Base-by-base conservation (phyloP, 176 grass and related monocot genomes). In the Areca catechu region DNA sequence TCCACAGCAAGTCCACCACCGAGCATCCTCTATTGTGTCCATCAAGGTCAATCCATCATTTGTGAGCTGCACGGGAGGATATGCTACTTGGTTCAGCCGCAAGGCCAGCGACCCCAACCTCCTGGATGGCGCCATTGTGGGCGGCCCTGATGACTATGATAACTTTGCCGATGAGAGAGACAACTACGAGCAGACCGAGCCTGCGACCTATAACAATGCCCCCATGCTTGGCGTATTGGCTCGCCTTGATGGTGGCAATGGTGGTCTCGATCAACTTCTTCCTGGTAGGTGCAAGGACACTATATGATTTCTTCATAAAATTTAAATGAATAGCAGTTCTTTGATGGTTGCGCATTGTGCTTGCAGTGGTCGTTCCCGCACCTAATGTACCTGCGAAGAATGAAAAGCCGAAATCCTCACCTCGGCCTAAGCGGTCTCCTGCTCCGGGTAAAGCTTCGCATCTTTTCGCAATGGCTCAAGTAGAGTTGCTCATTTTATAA, bases 131-230 rank as follows among this genome's bases (percentile, higher is more conserved):
- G 92, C 92, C 66, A 63, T 72, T 2, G 92, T 97, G 3, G 92
- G 92, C 4, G 92, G 92, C 0, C 92, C 86, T 0, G 82, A 86
- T 12, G 75, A 68, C 62, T 29, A 79, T 28, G 92, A 97, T 24
- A 54, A 82, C 43, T 97, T 97, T 22, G 77, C 74, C 5, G 92
- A 97, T 34, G 72, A 88, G 43, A 87, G 92, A 52, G 71, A 85
- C 15, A 97, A 97, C 68, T 97, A 84, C 53, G n/a, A 85, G 56
- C 92, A 96, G 77, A 96, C 92, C 0, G 92, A 96, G 73, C 83
- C 80, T 0, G 58, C 86, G 24, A 96, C 86, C 24, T 96, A 96
- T 57, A 96, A 96, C 74, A 96, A 87, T 53, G 86, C 92, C 23
- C 92, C 92, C 5, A 57, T 97, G 2, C 68, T 88, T 53, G 86